Percentiles rank a stretch among this genome's conserved stretches.
Evolutionary conservation across 2,329 filamentous ascomycete genomes (phyloP).

Genomic region (Penicillium thymicola): DNA sequence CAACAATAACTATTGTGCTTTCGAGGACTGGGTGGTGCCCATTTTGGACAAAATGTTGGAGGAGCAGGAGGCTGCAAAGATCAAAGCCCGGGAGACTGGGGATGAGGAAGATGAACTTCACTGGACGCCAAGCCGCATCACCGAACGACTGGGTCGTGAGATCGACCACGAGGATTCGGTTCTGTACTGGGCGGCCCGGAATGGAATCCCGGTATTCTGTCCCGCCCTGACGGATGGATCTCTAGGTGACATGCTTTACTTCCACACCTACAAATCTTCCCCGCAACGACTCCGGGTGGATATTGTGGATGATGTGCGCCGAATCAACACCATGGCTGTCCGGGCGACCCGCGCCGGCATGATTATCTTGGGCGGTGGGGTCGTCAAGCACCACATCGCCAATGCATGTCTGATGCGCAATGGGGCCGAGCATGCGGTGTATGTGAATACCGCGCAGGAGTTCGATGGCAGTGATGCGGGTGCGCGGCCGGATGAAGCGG

Average conservation of each 20-base stretch:
- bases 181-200: constrained; percentile 97
- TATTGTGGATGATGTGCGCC: constrained; percentile 88
- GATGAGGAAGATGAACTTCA: constrained; percentile 64
- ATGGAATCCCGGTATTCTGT: constrained; percentile 95
- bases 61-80: constrained; percentile 81
- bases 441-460: constrained; percentile 95
- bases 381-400: constrained; percentile 98
- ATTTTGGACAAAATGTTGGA: constrained; percentile 92
- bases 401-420: constrained; percentile 98
- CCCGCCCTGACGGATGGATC: constrained; percentile 93
- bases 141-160: constrained; percentile 83
- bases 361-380: constrained; percentile 88
- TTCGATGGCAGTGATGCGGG: constrained; percentile 97
- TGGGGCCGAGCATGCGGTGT: constrained; percentile 92
- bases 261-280: constrained; percentile 90
- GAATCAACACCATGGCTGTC: constrained; percentile 88
- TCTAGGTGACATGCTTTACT: constrained; percentile 96
- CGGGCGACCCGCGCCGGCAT: constrained; percentile 85
- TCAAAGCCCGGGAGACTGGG: constrained; percentile 44
- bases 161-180: constrained; percentile 91
- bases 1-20: constrained; percentile 95
- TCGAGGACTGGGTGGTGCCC: constrained; percentile 96
- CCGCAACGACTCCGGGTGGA: constrained; percentile 80
- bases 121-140: constrained; percentile 94
- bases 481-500: constrained; percentile 89